These are phyloP conservation scores for Trichosporon ovoides DNA, from an alignment of 1,284 basidiomycete genomes.

Conservation along the genomic window DNA sequence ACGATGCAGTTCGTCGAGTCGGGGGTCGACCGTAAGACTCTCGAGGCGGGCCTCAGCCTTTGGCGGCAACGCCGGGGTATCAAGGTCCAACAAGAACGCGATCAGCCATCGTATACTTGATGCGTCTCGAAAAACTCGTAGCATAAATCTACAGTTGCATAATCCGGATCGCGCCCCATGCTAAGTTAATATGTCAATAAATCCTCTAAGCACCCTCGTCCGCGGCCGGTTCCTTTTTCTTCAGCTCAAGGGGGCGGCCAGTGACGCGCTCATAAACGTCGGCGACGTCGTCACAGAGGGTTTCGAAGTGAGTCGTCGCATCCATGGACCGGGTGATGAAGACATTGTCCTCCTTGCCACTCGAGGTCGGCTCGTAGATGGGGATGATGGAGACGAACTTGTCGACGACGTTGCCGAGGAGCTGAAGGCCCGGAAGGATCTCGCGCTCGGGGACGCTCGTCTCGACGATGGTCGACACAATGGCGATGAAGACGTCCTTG, in stretches of 20 bases:
- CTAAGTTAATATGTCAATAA: slow-evolving; percentile 1
- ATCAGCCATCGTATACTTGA: background rate
- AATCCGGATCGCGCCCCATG: background rate
- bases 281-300: slow-evolving; percentile 88
- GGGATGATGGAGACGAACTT: slow-evolving; percentile 93
- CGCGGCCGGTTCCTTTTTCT: slow-evolving; percentile 45
- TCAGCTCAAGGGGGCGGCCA: slow-evolving; percentile 46
- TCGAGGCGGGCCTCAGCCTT: slow-evolving; percentile 27
- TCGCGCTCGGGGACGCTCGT: slow-evolving; percentile 89
- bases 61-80: slow-evolving; percentile 33
- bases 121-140: background rate
- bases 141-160: slow-evolving; percentile 7
- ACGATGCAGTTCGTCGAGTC: slow-evolving; percentile 56
- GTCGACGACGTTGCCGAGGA: slow-evolving; percentile 89
- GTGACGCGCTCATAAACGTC: slow-evolving; percentile 84
- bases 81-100: slow-evolving; percentile 5
- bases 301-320: slow-evolving; percentile 98
- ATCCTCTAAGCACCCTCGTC: slow-evolving; percentile 2
- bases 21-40: slow-evolving; percentile 34
- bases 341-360: slow-evolving; percentile 69
- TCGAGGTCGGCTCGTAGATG: slow-evolving; percentile 80
- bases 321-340: slow-evolving; percentile 98
- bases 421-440: slow-evolving; percentile 81
- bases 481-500: slow-evolving; percentile 89
- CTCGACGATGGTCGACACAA: slow-evolving; percentile 98